A percentile compares a stretch with the other conserved stretches of the same genome.
These are phyloP conservation scores for Henckelia pumila DNA, from an alignment of 257 asterid species.

Conservation along the genomic window DNA sequence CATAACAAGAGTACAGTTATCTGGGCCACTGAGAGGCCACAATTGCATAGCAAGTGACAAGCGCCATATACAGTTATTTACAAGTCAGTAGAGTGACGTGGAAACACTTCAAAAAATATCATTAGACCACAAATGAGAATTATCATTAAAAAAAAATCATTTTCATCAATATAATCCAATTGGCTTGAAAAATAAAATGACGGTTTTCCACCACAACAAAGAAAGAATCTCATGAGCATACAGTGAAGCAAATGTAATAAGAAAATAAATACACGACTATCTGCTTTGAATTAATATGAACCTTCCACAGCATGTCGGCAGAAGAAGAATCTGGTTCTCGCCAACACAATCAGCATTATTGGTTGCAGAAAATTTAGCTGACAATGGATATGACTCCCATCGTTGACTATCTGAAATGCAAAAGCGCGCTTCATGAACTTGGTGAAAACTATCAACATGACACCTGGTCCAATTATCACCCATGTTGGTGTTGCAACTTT, in stretches of 20 bases:
- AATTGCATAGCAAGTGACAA: neutral
- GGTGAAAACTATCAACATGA: constrained; percentile 55
- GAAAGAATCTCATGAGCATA: constrained; percentile 4
- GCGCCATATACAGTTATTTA: neutral
- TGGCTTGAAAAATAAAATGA: constrained; percentile 7
- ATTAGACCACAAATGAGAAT: neutral
- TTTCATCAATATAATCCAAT: neutral
- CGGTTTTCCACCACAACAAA: constrained; percentile 5
- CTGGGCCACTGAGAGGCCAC: neutral
- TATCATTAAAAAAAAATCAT: neutral
- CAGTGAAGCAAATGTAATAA: neutral
- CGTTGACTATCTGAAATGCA: constrained; percentile 87
- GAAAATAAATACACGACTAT: constrained; percentile 13
- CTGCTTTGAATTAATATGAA: constrained; percentile 27
- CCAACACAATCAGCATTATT: constrained; percentile 44
- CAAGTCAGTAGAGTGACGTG: neutral
- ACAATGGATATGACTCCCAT: constrained; percentile 86
- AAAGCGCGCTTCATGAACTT: constrained; percentile 50
- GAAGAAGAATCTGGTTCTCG: constrained; percentile 60
- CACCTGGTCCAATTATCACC: constrained; percentile 65
- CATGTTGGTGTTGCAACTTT: constrained; percentile 20
- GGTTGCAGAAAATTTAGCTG: constrained; percentile 50
- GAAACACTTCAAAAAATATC: constrained; percentile 1
- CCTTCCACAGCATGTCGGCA: constrained; percentile 94
- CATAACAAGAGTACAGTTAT: neutral